These are phyloP conservation scores for Drechslerella stenobrocha DNA, from an alignment of 2,329 filamentous ascomycete species.

Conservation along the genomic window DNA sequence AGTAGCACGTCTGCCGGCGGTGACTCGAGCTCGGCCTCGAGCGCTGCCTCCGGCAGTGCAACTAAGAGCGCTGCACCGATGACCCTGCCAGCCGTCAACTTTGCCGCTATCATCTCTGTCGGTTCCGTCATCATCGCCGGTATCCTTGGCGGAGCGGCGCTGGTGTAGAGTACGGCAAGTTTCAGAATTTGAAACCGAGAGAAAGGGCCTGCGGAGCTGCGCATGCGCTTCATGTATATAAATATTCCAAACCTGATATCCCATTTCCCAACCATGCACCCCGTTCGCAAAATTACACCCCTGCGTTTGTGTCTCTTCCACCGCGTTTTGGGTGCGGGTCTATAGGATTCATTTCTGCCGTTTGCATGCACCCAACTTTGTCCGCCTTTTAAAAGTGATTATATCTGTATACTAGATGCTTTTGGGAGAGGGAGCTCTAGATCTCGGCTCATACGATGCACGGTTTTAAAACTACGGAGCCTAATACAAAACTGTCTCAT, in stretches of 20 bases:
- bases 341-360: too few species aligned
- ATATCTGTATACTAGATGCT: slow-evolving; percentile 9
- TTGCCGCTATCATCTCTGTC: slow-evolving; percentile 23
- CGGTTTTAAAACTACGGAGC: too few species aligned
- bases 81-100: slow-evolving; percentile 27
- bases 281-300: too few species aligned
- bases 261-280: too few species aligned
- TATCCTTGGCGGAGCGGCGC: slow-evolving; percentile 30
- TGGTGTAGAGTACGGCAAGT: slow-evolving; percentile 22
- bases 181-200: neutral
- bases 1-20: neutral
- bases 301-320: too few species aligned
- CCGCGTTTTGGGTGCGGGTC: too few species aligned
- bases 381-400: too few species aligned
- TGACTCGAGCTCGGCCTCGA: slow-evolving; percentile 10
- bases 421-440: too few species aligned
- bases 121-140: slow-evolving; percentile 39
- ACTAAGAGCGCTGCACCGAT: slow-evolving; percentile 19
- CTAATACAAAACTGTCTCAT: too few species aligned
- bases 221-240: neutral
- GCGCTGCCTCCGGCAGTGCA: slow-evolving; percentile 1
- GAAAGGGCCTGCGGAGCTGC: too few species aligned
- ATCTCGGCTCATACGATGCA: too few species aligned
- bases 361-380: too few species aligned
- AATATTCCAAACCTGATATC: neutral